Conservation (phyloP, 140 eudicot genomes). For the Oenanthe javanica region DNA sequence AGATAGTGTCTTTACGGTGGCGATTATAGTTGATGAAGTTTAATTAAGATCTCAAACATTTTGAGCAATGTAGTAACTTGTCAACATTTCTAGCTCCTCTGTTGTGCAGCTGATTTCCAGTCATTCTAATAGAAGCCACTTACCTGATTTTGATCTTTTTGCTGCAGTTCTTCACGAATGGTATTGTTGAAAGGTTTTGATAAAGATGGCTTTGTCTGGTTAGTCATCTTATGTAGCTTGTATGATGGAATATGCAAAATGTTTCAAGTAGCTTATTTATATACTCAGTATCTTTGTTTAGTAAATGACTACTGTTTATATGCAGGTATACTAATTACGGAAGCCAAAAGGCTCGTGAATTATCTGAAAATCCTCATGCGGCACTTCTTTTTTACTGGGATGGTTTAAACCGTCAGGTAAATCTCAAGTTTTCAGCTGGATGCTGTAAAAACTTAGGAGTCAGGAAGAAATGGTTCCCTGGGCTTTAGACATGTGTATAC, state of each 20-base stretch:
- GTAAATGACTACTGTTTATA: background rate
- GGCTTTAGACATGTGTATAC: background rate
- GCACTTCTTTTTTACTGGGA: constrained; percentile 86
- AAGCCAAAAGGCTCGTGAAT: constrained; percentile 76
- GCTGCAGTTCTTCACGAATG: constrained; percentile 88
- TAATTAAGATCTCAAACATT: background rate
- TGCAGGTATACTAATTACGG: constrained; percentile 90
- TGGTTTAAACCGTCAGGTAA: constrained; percentile 82
- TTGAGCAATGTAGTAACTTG: background rate
- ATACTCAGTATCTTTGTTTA: background rate
- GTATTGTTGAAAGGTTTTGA: constrained; percentile 91
- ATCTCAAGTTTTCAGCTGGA: background rate
- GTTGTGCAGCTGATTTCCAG: background rate
- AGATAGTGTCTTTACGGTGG: background rate
- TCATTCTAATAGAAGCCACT: background rate
- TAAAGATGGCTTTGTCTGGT: constrained; percentile 94
- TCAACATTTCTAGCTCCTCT: background rate
- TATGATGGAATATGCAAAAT: constrained; percentile 16
- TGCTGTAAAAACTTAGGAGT: background rate
- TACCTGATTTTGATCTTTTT: background rate
- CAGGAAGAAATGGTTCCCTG: background rate
- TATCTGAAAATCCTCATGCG: constrained; percentile 78
- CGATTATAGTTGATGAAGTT: background rate
- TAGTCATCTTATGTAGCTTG: constrained; percentile 21
- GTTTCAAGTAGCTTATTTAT: background rate